Percentiles rank a stretch among this genome's conserved stretches.
Evolutionary conservation across 2,329 filamentous ascomycete genomes (phyloP).

Genomic region (Ilyonectria robusta): DNA sequence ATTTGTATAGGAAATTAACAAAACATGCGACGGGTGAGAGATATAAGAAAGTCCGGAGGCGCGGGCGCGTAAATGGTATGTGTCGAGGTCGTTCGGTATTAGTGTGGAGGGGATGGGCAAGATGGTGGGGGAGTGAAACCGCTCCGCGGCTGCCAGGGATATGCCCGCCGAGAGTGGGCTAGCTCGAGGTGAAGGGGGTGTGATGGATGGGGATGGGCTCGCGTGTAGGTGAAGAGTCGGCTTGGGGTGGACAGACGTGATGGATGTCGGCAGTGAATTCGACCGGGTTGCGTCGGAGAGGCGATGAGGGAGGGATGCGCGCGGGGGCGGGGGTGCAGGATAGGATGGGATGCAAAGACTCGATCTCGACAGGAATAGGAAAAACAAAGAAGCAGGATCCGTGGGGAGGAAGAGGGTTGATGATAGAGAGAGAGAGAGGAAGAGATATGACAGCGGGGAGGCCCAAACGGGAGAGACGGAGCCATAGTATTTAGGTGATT

Average conservation of each 20-base stretch:
- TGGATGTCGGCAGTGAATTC: conserved; percentile 28
- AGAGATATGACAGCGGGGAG: conserved; percentile 41
- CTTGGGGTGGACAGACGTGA: conserved; percentile 32
- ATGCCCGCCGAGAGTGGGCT: conserved; percentile 41
- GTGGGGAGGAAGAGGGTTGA: conserved; percentile 39
- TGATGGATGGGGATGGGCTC: conserved; percentile 41
- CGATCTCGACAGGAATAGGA: conserved; percentile 17
- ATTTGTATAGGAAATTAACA: conserved; percentile 23
- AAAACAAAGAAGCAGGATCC: conserved; percentile 28
- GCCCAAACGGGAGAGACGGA: conserved; percentile 43
- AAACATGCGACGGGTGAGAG: conserved; percentile 20
- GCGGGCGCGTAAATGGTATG: conserved; percentile 39
- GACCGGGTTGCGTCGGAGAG: conserved; percentile 29
- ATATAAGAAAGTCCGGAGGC: conserved; percentile 36
- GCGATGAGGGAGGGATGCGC: conserved; percentile 38
- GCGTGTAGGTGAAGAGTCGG: conserved; percentile 44
- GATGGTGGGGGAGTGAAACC: conserved; percentile 46
- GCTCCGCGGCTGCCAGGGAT: conserved; percentile 38
- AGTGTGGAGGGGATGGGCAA: conserved; percentile 43
- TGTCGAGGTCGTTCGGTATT: conserved; percentile 47
- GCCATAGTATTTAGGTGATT: conserved; percentile 50
- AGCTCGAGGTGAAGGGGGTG: conserved; percentile 44
- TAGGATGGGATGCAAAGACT: conserved; percentile 14
- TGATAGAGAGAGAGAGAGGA: conserved; percentile 36
- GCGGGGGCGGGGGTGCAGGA: conserved; percentile 34